Percentiles rank a stretch among this genome's conserved stretches.
phyloP scores from a whole-genome alignment of 1,284 basidiomycete genomes.

The Erythrobasidium hasegawianum region DNA sequence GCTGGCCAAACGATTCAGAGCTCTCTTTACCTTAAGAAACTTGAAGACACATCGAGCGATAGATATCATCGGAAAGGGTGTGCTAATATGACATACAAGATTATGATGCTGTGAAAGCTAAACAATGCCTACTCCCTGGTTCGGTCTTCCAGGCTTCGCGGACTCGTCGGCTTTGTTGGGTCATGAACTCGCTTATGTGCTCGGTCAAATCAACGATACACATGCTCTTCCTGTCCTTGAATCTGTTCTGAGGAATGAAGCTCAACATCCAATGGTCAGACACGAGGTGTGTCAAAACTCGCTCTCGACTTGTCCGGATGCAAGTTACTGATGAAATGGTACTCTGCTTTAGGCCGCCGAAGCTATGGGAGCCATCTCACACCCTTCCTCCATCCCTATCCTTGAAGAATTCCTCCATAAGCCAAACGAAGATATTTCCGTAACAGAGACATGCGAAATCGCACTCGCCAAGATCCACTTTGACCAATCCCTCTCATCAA shows the following conservation, averaged over 20 bases:
- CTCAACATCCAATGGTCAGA: constrained; percentile 93
- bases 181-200: constrained; percentile 94
- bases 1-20: constrained; percentile 84
- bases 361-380: constrained; percentile 91
- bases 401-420: constrained; percentile 65
- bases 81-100: no score
- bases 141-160: constrained; percentile 74
- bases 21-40: constrained; percentile 89
- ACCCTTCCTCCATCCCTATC: constrained; percentile 62
- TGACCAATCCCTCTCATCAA: constrained; percentile 60
- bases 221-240: constrained; percentile 77
- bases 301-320: no score
- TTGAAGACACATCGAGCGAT: constrained; percentile 62
- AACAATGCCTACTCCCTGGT: no score
- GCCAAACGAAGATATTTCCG: constrained; percentile 66
- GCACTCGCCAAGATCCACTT: constrained; percentile 92
- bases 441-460: constrained; percentile 96
- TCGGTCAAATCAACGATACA: constrained; percentile 79
- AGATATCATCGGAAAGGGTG: constrained; percentile 77
- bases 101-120: no score
- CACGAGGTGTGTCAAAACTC: constrained; percentile 68
- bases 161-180: constrained; percentile 89
- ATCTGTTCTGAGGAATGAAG: constrained; percentile 63
- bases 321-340: no score
- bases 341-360: constrained; percentile 86